Evolutionary conservation across 139 green algal genomes (phyloP), one percentile per base, ranked within the genome.

Genomic region (Haematococcus lacustris): DNA sequence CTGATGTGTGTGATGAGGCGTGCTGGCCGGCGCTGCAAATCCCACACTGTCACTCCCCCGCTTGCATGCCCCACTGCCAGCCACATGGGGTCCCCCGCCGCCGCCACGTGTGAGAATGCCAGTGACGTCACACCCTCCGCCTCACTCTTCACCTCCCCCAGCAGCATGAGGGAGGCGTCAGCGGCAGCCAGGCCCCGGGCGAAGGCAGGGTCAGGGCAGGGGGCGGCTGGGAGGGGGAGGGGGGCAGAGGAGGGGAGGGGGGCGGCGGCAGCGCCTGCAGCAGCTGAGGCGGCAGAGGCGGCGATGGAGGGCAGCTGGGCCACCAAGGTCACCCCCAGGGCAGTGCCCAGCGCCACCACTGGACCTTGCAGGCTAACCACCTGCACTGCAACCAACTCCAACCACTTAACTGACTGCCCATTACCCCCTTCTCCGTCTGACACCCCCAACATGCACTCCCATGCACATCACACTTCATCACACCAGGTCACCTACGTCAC

Each of bases 11-110:
- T 72, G 21, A 85, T 50, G 4, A 78, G 60, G 35, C 66, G 41
- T 4, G 76, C 69, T 3, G 77, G 74, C 1, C 71, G 63, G 32
- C 70, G 65, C 75, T 85, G 80, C 76, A 86, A 38, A 66, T 88
- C 83, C 83, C 83, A 88, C 28, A 81, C 78, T 3, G 38, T 67
- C 23, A 85, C 41, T 7, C 32, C 35, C 25, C 83, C 83, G 21
- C 68, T 78, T 25, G 71, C 78, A 71, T 86, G 83, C 1, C 83
- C 83, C 61, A 85, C 83, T 63, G 78, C 50, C 53, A 88, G 76
- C 78, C 76, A 83, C 75, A 88, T 51, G 1, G 71, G 41, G 68
- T 88, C 83, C 25, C 33, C 59, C n/a, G 77, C 21, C 21, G 33
- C 38, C 21, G 43, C 63, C 32, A 77, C 61, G 5, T 32, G n/a